These are phyloP conservation scores for Ophiostoma himal-ulmi DNA, from an alignment of 2,329 filamentous ascomycete species.

Conservation along the genomic window DNA sequence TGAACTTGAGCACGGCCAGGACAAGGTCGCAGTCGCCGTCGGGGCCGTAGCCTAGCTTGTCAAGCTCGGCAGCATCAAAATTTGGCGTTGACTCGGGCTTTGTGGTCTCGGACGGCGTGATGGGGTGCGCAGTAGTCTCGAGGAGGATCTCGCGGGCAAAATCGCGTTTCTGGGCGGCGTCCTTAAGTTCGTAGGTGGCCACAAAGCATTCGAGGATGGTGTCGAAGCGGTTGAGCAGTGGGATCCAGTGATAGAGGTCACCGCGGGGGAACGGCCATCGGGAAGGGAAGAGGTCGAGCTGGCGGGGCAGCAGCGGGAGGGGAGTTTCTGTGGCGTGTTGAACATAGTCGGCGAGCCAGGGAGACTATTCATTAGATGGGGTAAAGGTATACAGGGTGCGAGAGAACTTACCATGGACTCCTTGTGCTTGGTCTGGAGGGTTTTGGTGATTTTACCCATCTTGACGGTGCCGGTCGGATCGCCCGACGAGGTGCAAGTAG, in stretches of 20 bases:
- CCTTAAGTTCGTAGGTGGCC: conserved; percentile 69
- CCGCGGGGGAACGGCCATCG: conserved; percentile 94
- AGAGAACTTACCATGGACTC: conserved; percentile 55
- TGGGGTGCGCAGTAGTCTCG: conserved; percentile 47
- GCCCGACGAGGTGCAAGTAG: background rate
- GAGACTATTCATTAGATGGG: conserved; percentile 54
- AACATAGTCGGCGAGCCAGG: conserved; percentile 79
- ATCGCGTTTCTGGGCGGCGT: conserved; percentile 72
- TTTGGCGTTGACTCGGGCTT: background rate
- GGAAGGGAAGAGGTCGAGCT: conserved; percentile 74
- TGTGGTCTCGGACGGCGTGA: conserved; percentile 44
- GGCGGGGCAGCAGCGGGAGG: conserved; percentile 68
- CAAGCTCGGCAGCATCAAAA: conserved; percentile 34
- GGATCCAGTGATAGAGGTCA: conserved; percentile 97
- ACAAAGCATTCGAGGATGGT: conserved; percentile 77
- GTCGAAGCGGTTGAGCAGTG: conserved; percentile 88
- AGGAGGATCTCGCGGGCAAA: conserved; percentile 64
- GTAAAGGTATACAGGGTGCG: background rate
- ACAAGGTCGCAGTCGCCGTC: conserved; percentile 79
- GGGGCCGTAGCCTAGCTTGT: conserved; percentile 56
- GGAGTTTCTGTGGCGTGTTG: conserved; percentile 61
- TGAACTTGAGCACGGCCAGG: conserved; percentile 76
- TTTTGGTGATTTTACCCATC: conserved; percentile 65
- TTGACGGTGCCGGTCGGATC: conserved; percentile 33
- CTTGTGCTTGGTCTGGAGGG: conserved; percentile 60